Base-by-base conservation (phyloP, 2,329 filamentous ascomycete genomes). In the Xylariaceae sp. region DNA sequence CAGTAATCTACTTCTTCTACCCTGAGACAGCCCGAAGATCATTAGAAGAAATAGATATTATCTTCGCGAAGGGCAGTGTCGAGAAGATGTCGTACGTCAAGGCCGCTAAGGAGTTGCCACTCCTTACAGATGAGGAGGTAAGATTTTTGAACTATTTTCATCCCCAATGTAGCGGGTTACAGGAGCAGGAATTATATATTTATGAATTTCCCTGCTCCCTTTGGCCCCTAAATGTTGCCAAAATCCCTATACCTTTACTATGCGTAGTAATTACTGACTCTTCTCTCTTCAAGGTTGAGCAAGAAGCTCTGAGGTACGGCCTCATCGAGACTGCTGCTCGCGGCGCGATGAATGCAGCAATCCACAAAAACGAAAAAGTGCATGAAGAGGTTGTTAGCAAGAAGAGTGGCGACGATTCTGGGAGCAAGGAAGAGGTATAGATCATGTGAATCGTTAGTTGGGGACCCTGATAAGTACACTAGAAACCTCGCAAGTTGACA, bases 21-120 rank as follows among this genome's bases (percentile, higher is more conserved):
- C 79, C 79, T 0, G 80, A 81, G 63, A 81, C 79, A 9, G 74
- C 74, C 37, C 72, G 71, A 16, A 64, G 80, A 29, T 75, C 72
- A 18, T 70, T 83, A 36, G 81, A 84, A 64, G 80, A 84, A 67
- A 83, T 83, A 44, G 80, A 83, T 59, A 77, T 77, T 36, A 81
- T 85, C 50, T 85, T 85, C 53, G 81, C 78, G 65, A 85, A 85
- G 73, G 82, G 81, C 9, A 76, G 75, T 59, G 67, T 75, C 24
- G 84, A 86, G 69, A 80, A 82, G 2, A 85, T 81, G 4, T 81
- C 77, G 4, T 85, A 85, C 56, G 82, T 86, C 48, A 74, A 74
- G 58, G 83, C 83, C 4, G 79, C 81, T 26, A 73, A 80, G 60
- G 76, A 85, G 42, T 68, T 87, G 51, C 83, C 83, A 0, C 74